Evolutionary conservation across 768 basidiomycete genomes (phyloP).

Genomic region (Psilocybe subaeruginosa): DNA sequence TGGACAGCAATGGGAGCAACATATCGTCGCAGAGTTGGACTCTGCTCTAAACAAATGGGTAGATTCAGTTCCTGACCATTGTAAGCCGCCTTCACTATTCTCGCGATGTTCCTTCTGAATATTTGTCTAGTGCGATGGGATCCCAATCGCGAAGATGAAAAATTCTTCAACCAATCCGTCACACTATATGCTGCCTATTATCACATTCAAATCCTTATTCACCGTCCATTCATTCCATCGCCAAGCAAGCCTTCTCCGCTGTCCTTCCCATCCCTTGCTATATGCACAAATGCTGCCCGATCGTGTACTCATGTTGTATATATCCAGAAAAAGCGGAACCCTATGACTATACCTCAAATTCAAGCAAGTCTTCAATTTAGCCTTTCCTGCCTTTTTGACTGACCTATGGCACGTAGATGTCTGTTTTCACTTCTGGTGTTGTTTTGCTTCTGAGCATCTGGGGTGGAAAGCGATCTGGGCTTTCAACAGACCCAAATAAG

Average conservation of each 20-base stretch:
- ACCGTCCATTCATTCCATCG: constrained; percentile 77
- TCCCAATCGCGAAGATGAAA: constrained; percentile 43
- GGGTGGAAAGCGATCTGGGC: constrained; percentile 58
- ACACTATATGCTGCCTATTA: constrained; percentile 53
- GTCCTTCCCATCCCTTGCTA: constrained; percentile 70
- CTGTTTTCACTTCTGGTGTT: constrained; percentile 49
- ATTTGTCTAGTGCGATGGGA: constrained; percentile 52
- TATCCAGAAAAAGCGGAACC: constrained; percentile 44
- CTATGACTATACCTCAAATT: constrained; percentile 31
- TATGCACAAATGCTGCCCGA: constrained; percentile 80
- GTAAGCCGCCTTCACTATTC: constrained; percentile 35
- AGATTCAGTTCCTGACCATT: constrained; percentile 62
- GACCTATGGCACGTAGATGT: constrained; percentile 29
- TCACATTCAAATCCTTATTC: constrained; percentile 71
- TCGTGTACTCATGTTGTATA: constrained; percentile 83
- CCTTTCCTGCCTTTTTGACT: neutral
- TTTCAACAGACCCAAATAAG: constrained; percentile 48
- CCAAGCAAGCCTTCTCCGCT: constrained; percentile 48
- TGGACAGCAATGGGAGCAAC: constrained; percentile 66
- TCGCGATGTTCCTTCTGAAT: neutral
- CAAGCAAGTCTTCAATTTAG: constrained; percentile 30
- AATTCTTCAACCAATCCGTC: constrained; percentile 65
- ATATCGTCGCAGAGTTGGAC: constrained; percentile 71
- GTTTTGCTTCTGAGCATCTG: constrained; percentile 71
- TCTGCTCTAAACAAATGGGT: constrained; percentile 76